These are phyloP conservation scores for Hansenula sp. DNA, from an alignment of 1,139 yeast genomes.

Conservation along the genomic window DNA sequence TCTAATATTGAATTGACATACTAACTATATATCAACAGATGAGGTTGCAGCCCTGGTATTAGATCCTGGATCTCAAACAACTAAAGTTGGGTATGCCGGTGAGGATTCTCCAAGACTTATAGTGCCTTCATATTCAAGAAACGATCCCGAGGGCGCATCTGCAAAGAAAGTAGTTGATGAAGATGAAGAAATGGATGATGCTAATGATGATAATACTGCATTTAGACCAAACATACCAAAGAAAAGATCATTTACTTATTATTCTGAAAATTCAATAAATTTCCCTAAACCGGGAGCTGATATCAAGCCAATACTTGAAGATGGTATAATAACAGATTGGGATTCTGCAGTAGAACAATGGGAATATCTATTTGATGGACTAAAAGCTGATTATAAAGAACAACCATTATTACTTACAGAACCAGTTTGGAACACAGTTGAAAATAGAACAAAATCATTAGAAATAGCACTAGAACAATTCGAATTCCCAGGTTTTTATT, in stretches of 20 bases:
- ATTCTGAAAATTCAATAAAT: constrained; percentile 54
- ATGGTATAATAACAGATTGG: constrained; percentile 66
- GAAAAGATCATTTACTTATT: constrained; percentile 23
- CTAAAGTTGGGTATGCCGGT: constrained; percentile 91
- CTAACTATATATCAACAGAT: constrained; percentile 36
- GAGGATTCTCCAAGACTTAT: constrained; percentile 84
- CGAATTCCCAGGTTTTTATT: constrained; percentile 79
- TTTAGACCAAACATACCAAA: constrained; percentile 12
- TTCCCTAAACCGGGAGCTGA: constrained; percentile 51
- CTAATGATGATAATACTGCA: constrained; percentile 27
- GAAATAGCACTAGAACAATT: constrained; percentile 73
- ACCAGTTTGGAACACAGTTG: constrained; percentile 77
- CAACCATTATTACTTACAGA: constrained; percentile 81
- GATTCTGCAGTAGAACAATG: constrained; percentile 70
- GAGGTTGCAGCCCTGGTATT: constrained; percentile 88
- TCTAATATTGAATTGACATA: no score
- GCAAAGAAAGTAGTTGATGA: constrained; percentile 21
- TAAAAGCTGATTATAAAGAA: constrained; percentile 54
- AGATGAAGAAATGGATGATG: constrained; percentile 26
- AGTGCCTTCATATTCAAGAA: constrained; percentile 59
- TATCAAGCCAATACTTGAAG: constrained; percentile 53
- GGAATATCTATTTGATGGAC: constrained; percentile 42
- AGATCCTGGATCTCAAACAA: constrained; percentile 83
- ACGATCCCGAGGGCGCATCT: constrained; percentile 16
- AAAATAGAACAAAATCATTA: constrained; percentile 66